A percentile compares a stretch with the other conserved stretches of the same genome.
Evolutionary conservation across 345 rosid genomes (phyloP).

Genomic region (Raphanus raphanistrum): DNA sequence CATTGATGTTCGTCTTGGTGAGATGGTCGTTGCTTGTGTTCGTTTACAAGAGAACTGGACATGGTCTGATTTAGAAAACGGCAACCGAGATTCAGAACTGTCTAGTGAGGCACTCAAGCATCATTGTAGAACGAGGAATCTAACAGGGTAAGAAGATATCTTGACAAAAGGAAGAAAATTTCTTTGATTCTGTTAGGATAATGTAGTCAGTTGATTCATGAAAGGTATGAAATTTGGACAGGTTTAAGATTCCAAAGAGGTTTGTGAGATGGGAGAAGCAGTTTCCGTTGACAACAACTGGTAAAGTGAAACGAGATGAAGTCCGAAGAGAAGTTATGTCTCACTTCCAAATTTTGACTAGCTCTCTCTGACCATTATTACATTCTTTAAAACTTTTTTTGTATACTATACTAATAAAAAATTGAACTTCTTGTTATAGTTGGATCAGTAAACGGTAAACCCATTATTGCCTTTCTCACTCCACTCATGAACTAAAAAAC

Average conservation of each 20-base stretch:
- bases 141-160: constrained; percentile 54
- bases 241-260: constrained; percentile 75
- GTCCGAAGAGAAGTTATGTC: constrained; percentile 52
- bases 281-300: constrained; percentile 66
- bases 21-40: constrained; percentile 77
- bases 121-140: constrained; percentile 50
- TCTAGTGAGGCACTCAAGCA: constrained; percentile 53
- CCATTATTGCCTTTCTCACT: not conserved
- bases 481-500: not conserved
- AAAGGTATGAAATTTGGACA: constrained; percentile 38
- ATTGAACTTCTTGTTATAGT: no score
- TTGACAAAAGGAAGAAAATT: not conserved
- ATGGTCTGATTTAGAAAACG: constrained; percentile 50
- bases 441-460: no score
- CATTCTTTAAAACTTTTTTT: not conserved
- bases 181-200: no score
- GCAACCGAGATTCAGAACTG: constrained; percentile 30
- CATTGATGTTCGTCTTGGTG: constrained; percentile 58
- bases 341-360: constrained; percentile 40
- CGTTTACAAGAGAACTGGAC: constrained; percentile 56
- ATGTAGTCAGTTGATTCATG: not conserved
- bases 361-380: constrained; percentile 52
- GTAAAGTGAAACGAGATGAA: constrained; percentile 72
- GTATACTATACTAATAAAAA: not conserved
- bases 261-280: constrained; percentile 64